Base-by-base conservation (phyloP, 2,329 filamentous ascomycete species). In the Penicillium paneum region DNA sequence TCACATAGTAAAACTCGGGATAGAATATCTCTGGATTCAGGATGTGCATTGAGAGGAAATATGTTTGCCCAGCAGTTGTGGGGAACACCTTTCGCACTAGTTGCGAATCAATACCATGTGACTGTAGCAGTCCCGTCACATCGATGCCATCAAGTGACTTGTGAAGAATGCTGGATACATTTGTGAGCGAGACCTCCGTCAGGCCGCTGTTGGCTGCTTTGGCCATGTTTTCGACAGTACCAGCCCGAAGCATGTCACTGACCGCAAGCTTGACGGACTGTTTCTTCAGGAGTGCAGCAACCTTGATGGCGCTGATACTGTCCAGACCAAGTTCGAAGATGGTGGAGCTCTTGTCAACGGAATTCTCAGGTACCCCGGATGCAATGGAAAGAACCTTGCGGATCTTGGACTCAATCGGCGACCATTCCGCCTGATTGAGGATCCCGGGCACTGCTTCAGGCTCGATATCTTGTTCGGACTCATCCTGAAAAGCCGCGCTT, bases 221-320 rank as follows among this genome's bases (percentile, higher is more conserved):
- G 24, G 83, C 82, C 79, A 96, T 91, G 1, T 84, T 80, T 2
- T 73, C 67, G 21, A 95, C 78, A 0, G 84, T 90, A 4, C 80
- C 78, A 1, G 86, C 83, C 55, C 77, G 83, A 3, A 95, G 74
- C 64, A 96, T 83, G 36, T 90, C 83, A 39, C 88, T 86, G 3
- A 93, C 88, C 32, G 81, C 80, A 1, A 96, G 70, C 12, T 75
- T 71, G 8, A 96, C 72, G 0, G 79, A 82, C 39, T 79, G 73
- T 44, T 65, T 88, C 39, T 83, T 85, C 4, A 97, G 76, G 8
- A 91, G 76, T 0, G 87, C 82, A 8, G 86, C 84, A 3, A 91
- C 85, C 65, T 94, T 95, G 75, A 97, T 94, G 1, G 91, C 88
- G 59, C 87, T 93, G 70, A 97, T 96, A 0, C 92, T 97, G 69